Evolutionary conservation across 1,284 basidiomycete genomes (phyloP), one percentile per base, ranked within the genome.

Genomic region (Tranzscheliella williamsii): DNA sequence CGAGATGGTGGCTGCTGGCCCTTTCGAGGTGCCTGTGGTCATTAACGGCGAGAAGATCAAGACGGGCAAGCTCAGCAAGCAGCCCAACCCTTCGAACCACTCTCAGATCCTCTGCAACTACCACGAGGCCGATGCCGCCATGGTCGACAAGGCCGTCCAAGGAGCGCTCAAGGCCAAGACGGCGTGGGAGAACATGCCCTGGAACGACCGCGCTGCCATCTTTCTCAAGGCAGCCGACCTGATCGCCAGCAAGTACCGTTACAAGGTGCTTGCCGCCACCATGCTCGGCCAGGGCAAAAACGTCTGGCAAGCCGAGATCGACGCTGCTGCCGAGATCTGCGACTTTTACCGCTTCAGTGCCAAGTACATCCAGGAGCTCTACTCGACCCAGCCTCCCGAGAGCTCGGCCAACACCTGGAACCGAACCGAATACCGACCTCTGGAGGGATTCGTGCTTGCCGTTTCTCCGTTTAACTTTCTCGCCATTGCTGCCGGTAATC

Each of bases 221-320:
- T 97, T 97, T 83, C 83, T 99, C 70, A 95, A 95, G 80, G 79
- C 79, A 11, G 75, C 76, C 21, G 94, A 98, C 78, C 85, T 98
- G 47, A 85, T 93, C 54, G 87, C 89, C 68, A 87, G 87, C 56
- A 97, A 97, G 83, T 96, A 95, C 79, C 84, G 93, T 34, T 72
- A 72, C 92, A 90, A 89, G 81, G 83, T 99, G 43, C 85, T 97
- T 81, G 95, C 95, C 24, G 92, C 94, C 24, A 97, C 94, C 37
- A 96, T 98, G 82, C 83, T 99, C 35, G 94, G 94, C 12, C 94
- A 99, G 81, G 94, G 95, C 42, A 99, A 99, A 85, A 99, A 97
- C 78, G 87, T 85, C 11, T 98, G 94, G 94, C 94, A 99, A 81
- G 95, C 94, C 18, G 94, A 99, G 83, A 98, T 99, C 62, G 94